These are phyloP conservation scores for Lipomyces yamanashiensis DNA, from an alignment of 805 yeast species.

Conservation along the genomic window DNA sequence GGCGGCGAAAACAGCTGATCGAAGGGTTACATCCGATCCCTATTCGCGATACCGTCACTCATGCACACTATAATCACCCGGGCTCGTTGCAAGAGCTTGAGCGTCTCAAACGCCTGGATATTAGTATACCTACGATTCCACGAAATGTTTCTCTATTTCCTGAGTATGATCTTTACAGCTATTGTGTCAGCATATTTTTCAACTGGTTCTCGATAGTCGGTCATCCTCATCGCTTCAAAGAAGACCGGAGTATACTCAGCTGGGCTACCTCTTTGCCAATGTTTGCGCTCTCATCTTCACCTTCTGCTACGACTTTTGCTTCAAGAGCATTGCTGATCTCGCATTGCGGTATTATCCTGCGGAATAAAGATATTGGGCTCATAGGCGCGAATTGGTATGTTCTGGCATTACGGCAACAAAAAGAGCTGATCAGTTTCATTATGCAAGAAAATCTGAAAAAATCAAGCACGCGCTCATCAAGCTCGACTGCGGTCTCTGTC, in stretches of 20 bases:
- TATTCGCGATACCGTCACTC: neutral
- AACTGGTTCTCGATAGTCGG: neutral
- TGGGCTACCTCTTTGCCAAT: constrained; percentile 15
- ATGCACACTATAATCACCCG: neutral
- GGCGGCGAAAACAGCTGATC: neutral
- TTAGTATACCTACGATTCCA: neutral
- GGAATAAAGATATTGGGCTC: constrained; percentile 12
- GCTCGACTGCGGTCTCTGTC: neutral
- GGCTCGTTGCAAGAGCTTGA: neutral
- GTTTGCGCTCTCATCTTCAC: constrained; percentile 18
- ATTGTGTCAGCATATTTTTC: constrained; percentile 16
- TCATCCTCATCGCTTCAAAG: constrained; percentile 1
- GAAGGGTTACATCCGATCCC: constrained; percentile 1
- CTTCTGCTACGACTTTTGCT: constrained; percentile 22
- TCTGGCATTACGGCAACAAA: constrained; percentile 18
- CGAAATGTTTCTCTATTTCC: constrained; percentile 19
- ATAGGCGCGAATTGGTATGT: constrained; percentile 23
- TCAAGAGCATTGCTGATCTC: constrained; percentile 19
- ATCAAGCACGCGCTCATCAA: neutral
- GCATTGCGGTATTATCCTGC: constrained; percentile 9
- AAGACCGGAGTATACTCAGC: neutral
- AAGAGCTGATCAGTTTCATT: constrained; percentile 5
- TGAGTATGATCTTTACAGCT: constrained; percentile 23
- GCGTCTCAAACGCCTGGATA: neutral
- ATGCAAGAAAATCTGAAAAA: neutral